Evolutionary conservation across 2,329 filamentous ascomycete genomes (phyloP).

Genomic region (Epichloe sylvatica): DNA sequence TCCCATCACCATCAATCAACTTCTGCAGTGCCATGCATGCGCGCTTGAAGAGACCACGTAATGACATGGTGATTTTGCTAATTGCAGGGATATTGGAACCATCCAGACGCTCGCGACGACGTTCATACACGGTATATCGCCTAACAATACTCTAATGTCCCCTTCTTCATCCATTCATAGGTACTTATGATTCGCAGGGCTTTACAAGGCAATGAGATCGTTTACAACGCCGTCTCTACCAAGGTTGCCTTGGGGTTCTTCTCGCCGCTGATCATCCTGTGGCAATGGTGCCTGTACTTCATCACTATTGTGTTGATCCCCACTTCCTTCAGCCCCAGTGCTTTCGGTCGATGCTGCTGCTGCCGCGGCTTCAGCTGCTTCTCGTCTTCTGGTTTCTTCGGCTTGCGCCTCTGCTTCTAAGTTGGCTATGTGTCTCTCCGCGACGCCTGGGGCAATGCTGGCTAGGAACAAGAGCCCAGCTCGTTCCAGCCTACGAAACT

Average conservation of each 20-base stretch:
- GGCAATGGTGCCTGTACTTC: constrained; percentile 3
- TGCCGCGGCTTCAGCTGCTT: constrained; percentile 21
- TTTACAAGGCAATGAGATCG: constrained; percentile 5
- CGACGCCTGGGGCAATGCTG: constrained; percentile 51
- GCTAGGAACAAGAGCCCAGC: constrained; percentile 49
- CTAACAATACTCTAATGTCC: background rate
- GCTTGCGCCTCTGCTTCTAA: constrained; percentile 37
- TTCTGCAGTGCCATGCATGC: background rate
- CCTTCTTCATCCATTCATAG: background rate
- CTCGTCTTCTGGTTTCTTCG: constrained; percentile 27
- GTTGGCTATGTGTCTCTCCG: constrained; percentile 49
- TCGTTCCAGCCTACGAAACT: constrained; percentile 42
- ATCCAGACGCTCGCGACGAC: background rate
- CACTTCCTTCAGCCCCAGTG: background rate
- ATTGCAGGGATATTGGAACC: background rate
- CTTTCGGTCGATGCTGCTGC: constrained; percentile 5
- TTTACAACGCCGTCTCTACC: background rate
- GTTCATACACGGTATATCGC: background rate
- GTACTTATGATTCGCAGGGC: background rate
- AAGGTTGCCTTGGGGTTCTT: background rate
- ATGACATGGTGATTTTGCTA: background rate
- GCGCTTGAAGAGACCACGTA: background rate
- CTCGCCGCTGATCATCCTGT: constrained; percentile 1
- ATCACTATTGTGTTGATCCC: background rate
- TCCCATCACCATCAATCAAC: background rate